Base-by-base conservation (phyloP, 192 early-diverging fungal genomes). In the Umbelopsis isabellina region DNA sequence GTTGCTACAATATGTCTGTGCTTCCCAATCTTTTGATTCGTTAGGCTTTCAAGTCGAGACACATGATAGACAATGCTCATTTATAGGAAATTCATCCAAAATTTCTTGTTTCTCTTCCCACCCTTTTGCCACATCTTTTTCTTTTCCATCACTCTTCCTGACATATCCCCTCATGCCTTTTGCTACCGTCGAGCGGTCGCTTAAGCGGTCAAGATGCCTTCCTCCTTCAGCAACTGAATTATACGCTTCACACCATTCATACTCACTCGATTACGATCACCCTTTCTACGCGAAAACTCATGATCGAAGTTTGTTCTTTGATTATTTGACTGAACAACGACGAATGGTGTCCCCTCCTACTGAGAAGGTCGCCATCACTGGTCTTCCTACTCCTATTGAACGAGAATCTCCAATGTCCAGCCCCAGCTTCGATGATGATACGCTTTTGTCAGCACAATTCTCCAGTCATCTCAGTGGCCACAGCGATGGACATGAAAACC, bases 151-250 rank as follows among this genome's bases (percentile, higher is more conserved):
- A 35, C 44, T 61, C 53, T 61, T 27, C 61, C 49, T 55, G 37
- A 35, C 37, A 25, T 50, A 37, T 68, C 46, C 35, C 13, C 52
- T 33, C 10, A 74, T 76, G 75, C 75, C 75, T 1, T 76, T 72
- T 76, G 75, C 66, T 58, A 76, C 70, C 20, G 55, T 76, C 44
- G 65, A 72, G 21, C 70, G 49, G 23, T 72, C 70, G 27, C 46
- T 35, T 33, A 76, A 76, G 25, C 75, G 75, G 22, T 68, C 67
- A 22, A 25, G 74, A 37, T 48, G 44, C 11, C 27, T 35, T 46
- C 20, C 48, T 30, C 66, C 69, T 33, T 58, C 67, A 45, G 21
- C 45, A 9, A 46, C 37, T 37, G 49, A 66, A 18, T 25, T 47
- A 11, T 46, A 65, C 33, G 55, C 48, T 35, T 65, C 50, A 30